A percentile compares a stretch with the other conserved stretches of the same genome.
These are phyloP conservation scores for Rhododendron kiyosumense DNA, from an alignment of 148 eudicot species.

Conservation along the genomic window DNA sequence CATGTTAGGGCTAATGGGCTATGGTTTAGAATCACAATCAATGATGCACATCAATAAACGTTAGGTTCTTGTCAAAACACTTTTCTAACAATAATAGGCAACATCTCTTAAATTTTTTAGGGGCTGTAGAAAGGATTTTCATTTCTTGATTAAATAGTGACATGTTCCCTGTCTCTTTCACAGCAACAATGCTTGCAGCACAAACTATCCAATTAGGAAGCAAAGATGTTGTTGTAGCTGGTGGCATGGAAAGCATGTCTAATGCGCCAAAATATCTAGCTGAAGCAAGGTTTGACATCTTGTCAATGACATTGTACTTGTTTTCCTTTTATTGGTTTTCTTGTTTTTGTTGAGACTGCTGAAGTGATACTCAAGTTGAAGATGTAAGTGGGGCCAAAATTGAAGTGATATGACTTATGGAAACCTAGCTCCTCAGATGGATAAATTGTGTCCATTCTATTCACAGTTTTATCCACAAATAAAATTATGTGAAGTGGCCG, in stretches of 20 bases:
- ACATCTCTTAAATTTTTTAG: background rate
- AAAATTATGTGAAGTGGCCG: background rate
- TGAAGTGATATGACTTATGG: background rate
- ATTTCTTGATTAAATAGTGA: background rate
- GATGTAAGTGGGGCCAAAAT: background rate
- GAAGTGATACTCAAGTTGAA: background rate
- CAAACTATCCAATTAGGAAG: conserved; percentile 71
- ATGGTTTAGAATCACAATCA: background rate
- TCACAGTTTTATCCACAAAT: background rate
- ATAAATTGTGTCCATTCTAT: background rate
- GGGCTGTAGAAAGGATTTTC: background rate
- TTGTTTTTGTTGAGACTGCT: background rate
- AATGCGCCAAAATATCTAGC: conserved; percentile 90
- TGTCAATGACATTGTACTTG: background rate
- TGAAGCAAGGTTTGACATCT: conserved; percentile 59
- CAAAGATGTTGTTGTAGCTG: conserved; percentile 82
- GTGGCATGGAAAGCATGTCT: conserved; percentile 99
- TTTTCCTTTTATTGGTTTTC: background rate
- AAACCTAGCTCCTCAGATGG: background rate
- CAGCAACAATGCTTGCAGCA: conserved; percentile 95
- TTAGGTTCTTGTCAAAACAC: background rate
- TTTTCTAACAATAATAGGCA: background rate
- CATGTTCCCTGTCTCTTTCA: conserved; percentile 12
- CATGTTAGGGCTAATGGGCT: background rate
- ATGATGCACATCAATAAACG: background rate